phyloP scores from a whole-genome alignment of 1,284 basidiomycete species.

The Boletus mariae region DNA sequence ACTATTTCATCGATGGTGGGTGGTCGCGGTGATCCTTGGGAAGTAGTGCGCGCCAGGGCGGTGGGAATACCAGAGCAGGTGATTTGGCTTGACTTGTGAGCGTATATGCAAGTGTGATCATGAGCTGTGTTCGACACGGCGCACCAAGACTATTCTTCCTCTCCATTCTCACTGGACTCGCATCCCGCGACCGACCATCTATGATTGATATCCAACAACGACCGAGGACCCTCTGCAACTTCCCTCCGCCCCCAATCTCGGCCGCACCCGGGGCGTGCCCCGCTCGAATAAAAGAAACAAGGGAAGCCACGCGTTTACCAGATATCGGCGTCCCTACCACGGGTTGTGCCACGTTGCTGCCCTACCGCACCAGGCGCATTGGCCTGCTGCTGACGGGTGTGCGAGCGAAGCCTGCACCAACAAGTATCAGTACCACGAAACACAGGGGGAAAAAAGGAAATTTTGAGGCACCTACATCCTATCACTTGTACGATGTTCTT shows the following conservation, averaged over 20 bases:
- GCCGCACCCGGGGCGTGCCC: slow-evolving; percentile 55
- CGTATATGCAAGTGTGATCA: slow-evolving; percentile 25
- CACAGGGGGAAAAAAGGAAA: slow-evolving; percentile 18
- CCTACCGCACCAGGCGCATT: slow-evolving; percentile 55
- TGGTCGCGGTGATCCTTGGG: slow-evolving; percentile 21
- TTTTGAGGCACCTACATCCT: slow-evolving; percentile 60
- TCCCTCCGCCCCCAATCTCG: slow-evolving; percentile 61
- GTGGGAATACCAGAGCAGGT: slow-evolving; percentile 12
- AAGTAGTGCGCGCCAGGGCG: slow-evolving; percentile 21
- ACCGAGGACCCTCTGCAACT: slow-evolving; percentile 50
- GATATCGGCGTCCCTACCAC: slow-evolving; percentile 64
- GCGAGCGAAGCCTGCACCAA: slow-evolving; percentile 67
- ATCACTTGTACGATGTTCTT: slow-evolving; percentile 73
- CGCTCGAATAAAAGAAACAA: slow-evolving; percentile 44
- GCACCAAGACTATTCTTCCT: slow-evolving; percentile 39
- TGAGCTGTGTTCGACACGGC: slow-evolving; percentile 34
- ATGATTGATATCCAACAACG: slow-evolving; percentile 40
- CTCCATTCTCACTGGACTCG: slow-evolving; percentile 19
- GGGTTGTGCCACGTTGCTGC: slow-evolving; percentile 52
- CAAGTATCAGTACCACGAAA: slow-evolving; percentile 14
- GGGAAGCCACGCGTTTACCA: slow-evolving; percentile 57
- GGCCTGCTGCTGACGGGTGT: slow-evolving; percentile 73
- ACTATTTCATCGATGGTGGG: slow-evolving; percentile 29
- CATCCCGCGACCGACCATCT: slow-evolving; percentile 35
- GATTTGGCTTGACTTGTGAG: slow-evolving; percentile 16